Evolutionary conservation across 1,139 yeast genomes (phyloP).

Genomic region (Zygosaccharomyces sapae): DNA sequence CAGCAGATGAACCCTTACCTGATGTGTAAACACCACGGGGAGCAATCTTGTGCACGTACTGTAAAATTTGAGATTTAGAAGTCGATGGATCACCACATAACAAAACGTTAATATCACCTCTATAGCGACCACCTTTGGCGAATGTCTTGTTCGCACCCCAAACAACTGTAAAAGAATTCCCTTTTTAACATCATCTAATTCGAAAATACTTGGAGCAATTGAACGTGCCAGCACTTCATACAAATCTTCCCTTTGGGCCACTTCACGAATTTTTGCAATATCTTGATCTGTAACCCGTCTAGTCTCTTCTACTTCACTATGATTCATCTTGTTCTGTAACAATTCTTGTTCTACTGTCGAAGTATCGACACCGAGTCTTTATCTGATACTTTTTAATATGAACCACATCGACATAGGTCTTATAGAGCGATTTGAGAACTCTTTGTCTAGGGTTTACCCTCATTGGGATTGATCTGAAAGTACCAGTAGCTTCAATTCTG

Average conservation of each 20-base stretch:
- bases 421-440: constrained; percentile 75
- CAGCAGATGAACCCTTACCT: constrained; percentile 98
- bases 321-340: constrained; percentile 39
- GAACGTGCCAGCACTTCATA: constrained; percentile 89
- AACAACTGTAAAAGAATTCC: constrained; percentile 88
- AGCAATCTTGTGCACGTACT: constrained; percentile 93
- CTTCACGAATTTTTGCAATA: constrained; percentile 54
- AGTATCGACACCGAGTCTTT: constrained; percentile 77
- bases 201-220: constrained; percentile 91
- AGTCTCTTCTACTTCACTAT: constrained; percentile 60
- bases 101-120: constrained; percentile 90
- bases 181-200: constrained; percentile 93
- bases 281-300: constrained; percentile 69
- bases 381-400: constrained; percentile 80
- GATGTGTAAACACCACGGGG: constrained; percentile 98
- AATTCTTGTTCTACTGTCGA: constrained; percentile 63
- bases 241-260: constrained; percentile 66
- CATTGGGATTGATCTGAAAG: constrained; percentile 88
- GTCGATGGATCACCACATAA: constrained; percentile 99
- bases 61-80: constrained; percentile 87
- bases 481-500: constrained; percentile 90
- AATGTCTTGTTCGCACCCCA: constrained; percentile 94
- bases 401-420: constrained; percentile 91
- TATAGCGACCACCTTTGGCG: constrained; percentile 84
- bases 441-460: constrained; percentile 83